phyloP scores from a whole-genome alignment of 805 yeast species.

The Pichia phayaonensis region DNA sequence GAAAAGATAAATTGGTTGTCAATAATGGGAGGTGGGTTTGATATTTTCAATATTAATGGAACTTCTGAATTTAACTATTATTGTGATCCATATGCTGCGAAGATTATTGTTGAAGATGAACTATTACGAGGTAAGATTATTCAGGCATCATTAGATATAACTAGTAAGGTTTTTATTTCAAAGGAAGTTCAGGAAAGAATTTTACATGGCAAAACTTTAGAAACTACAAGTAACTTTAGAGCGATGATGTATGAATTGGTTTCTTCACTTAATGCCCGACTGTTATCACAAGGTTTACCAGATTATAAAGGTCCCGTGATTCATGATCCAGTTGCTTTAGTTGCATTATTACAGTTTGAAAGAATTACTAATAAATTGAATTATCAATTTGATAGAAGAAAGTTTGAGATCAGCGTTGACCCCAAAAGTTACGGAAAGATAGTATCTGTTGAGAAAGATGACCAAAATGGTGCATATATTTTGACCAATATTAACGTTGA shows the following conservation, averaged over 20 bases:
- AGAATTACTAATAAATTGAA: constrained; percentile 17
- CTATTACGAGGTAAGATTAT: constrained; percentile 41
- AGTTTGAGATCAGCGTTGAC: constrained; percentile 12
- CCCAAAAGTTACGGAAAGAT: constrained; percentile 11
- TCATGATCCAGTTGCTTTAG: constrained; percentile 73
- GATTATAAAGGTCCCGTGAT: constrained; percentile 56
- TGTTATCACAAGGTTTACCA: constrained; percentile 36
- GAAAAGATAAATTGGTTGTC: constrained; percentile 44
- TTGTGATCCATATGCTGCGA: constrained; percentile 73
- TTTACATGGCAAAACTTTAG: constrained; percentile 26
- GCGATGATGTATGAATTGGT: constrained; percentile 47
- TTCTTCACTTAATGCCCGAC: constrained; percentile 40
- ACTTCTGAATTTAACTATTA: constrained; percentile 70
- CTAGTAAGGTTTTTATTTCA: constrained; percentile 57
- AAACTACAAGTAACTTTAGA: constrained; percentile 38
- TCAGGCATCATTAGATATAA: constrained; percentile 60
- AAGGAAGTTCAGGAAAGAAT: constrained; percentile 32
- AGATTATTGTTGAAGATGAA: constrained; percentile 41
- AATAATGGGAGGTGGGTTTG: constrained; percentile 70
- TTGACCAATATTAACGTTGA: constrained; percentile 33
- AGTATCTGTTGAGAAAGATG: constrained; percentile 11
- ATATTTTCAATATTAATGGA: constrained; percentile 20
- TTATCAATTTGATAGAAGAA: constrained; percentile 14
- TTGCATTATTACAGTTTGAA: constrained; percentile 44
- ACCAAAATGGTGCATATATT: constrained; percentile 34